Evolutionary conservation across 345 rosid species (phyloP).

Genomic region (Sisymbrium irio): DNA sequence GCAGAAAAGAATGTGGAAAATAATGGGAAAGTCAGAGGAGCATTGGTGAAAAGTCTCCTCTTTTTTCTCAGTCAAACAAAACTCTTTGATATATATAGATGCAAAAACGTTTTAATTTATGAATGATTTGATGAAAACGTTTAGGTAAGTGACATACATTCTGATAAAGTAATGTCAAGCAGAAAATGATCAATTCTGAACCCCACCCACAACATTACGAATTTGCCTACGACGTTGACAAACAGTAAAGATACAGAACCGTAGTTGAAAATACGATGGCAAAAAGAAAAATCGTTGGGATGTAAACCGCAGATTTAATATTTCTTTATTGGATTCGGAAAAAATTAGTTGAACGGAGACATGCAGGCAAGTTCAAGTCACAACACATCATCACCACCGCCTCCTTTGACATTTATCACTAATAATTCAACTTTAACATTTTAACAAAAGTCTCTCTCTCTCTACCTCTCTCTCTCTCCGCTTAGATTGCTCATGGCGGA

Average conservation of each 20-base stretch:
- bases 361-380: neutral
- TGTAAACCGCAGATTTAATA: neutral
- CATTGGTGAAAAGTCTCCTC: neutral
- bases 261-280: neutral
- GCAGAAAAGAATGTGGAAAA: neutral
- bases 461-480: neutral
- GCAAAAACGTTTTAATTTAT: neutral
- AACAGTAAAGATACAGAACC: neutral
- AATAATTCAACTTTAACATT: neutral
- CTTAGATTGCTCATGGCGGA: slow-evolving; percentile 23
- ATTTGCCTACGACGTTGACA: neutral
- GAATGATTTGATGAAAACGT: neutral
- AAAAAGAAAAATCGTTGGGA: neutral
- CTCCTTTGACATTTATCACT: neutral
- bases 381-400: neutral
- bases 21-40: neutral
- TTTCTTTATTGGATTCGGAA: neutral
- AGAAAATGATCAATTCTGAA: neutral
- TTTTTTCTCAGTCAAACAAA: neutral
- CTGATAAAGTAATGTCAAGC: neutral
- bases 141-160: neutral
- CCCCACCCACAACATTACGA: slow-evolving; percentile 6
- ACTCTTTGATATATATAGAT: neutral
- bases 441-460: neutral
- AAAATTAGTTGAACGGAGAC: neutral